Base-by-base conservation (phyloP, 352 stramenopile species). In the Pythium rishiriense region DNA sequence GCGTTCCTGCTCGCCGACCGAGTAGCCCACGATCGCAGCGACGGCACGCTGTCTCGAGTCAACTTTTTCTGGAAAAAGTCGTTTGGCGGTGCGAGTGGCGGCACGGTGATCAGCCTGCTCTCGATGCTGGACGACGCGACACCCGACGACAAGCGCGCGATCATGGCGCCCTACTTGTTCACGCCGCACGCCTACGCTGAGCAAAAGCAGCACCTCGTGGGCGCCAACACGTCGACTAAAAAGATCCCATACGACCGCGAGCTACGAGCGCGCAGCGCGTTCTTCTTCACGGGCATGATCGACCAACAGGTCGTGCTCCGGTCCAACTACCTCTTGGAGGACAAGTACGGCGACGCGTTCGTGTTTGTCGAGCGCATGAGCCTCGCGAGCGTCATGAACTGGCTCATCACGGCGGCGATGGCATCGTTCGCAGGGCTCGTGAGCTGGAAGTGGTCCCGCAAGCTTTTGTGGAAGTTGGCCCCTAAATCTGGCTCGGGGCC, bases 241-340 rank as follows among this genome's bases (percentile, higher is more conserved):
- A 48, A 49, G 25, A 66, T 93, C 21, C 69, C 79, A 31, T 93
- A 78, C 64, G 69, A 82, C 26, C 60, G 83, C 66, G 73, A 91
- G 56, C 48, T 94, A 22, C 14, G 74, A 58, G 37, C 54, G 19
- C 75, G 72, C 56, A 78, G 74, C 14, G 57, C 70, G 12, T 37
- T 73, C 21, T 97, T 96, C 62, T 62, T 95, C 59, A 28, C 41
- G 19, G 41, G 41, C n/a, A 47, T 61, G 19, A 77, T 84, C 42
- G 95, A 98, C 69, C 66, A 75, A 19, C 71, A 77, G 10, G 69
- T 90, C 26, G 87, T 97, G 5, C 62, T 79, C 21, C 76, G 79
- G 19, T 79, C 58, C 58, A 90, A 88, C 68, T 78, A 74, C 37
- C 46, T 90, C 9, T 69, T 87, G 15, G 50, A 73, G 12, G 64